A percentile compares a stretch with the other conserved stretches of the same genome.
These are phyloP conservation scores for Tricholoma bakamatsutake DNA, from an alignment of 768 basidiomycete genomes.

Conservation along the genomic window DNA sequence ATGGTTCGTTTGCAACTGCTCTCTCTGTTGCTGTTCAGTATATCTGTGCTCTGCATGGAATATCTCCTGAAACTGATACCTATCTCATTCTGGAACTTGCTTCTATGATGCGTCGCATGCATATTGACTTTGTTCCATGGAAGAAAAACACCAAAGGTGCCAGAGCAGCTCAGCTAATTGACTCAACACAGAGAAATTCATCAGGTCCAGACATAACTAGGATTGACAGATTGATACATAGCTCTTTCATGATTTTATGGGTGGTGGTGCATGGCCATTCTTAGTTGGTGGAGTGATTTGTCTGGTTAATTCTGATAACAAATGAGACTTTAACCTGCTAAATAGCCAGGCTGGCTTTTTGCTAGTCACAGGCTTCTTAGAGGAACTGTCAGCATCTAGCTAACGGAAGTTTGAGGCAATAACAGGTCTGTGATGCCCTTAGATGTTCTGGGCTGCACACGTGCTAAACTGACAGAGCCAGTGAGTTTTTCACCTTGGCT, in stretches of 20 bases:
- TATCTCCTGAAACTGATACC: neutral
- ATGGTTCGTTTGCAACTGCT: neutral
- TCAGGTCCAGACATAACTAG: conserved; percentile 50
- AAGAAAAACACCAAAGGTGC: too few species aligned
- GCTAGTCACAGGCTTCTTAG: too few species aligned
- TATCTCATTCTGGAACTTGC: neutral
- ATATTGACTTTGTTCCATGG: too few species aligned
- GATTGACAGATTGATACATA: conserved; percentile 68
- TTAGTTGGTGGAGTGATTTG: conserved; percentile 84
- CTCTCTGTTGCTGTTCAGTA: neutral
- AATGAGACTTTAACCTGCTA: conserved; percentile 56
- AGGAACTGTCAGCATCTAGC: too few species aligned
- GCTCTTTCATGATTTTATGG: conserved; percentile 72
- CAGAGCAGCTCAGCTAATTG: too few species aligned
- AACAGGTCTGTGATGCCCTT: too few species aligned
- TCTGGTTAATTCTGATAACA: conserved; percentile 55
- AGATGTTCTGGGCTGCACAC: too few species aligned
- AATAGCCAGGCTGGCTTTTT: conserved; percentile 12
- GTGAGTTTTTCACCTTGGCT: too few species aligned
- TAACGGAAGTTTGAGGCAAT: too few species aligned
- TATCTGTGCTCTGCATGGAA: neutral
- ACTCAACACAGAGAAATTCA: conserved; percentile 13
- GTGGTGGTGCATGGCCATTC: conserved; percentile 88
- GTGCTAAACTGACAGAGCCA: too few species aligned
- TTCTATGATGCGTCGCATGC: neutral